Evolutionary conservation across 2,329 filamentous ascomycete species (phyloP).

Genomic region (Ophiostoma australiae): DNA sequence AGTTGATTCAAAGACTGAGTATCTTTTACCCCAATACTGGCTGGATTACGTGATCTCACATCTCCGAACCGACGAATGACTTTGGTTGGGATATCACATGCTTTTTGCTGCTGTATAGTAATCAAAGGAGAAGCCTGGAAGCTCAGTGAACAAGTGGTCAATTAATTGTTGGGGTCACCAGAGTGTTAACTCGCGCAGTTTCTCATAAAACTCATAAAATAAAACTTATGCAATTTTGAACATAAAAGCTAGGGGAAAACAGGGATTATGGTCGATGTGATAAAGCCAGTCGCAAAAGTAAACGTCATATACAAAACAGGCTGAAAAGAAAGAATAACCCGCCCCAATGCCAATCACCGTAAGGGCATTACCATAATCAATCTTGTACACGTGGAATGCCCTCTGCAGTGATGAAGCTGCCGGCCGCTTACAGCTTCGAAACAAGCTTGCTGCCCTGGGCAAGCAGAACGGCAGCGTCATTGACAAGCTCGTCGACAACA

Average conservation of each 20-base stretch:
- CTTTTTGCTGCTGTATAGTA: not conserved
- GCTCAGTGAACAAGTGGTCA: not conserved
- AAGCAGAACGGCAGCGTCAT: constrained; percentile 68
- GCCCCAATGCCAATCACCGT: not conserved
- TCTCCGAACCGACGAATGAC: not conserved
- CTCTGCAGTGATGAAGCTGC: not conserved
- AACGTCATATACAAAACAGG: constrained; percentile 8
- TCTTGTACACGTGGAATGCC: not conserved
- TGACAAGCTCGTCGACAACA: constrained; percentile 91
- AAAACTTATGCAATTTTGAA: not conserved
- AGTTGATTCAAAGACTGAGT: not conserved
- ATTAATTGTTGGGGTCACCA: not conserved
- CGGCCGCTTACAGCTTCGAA: constrained; percentile 58
- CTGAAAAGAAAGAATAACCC: not conserved
- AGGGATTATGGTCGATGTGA: not conserved
- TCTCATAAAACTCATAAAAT: not conserved
- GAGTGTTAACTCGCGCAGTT: not conserved
- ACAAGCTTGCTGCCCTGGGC: constrained; percentile 62
- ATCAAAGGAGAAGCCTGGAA: not conserved
- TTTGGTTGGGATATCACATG: not conserved
- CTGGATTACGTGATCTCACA: not conserved
- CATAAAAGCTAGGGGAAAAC: not conserved
- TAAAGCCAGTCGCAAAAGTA: not conserved
- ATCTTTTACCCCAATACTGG: not conserved
- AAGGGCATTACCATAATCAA: not conserved